A percentile compares a stretch with the other conserved stretches of the same genome.
These are phyloP conservation scores for Diaporthe citri DNA, from an alignment of 2,329 filamentous ascomycete genomes.

Conservation along the genomic window DNA sequence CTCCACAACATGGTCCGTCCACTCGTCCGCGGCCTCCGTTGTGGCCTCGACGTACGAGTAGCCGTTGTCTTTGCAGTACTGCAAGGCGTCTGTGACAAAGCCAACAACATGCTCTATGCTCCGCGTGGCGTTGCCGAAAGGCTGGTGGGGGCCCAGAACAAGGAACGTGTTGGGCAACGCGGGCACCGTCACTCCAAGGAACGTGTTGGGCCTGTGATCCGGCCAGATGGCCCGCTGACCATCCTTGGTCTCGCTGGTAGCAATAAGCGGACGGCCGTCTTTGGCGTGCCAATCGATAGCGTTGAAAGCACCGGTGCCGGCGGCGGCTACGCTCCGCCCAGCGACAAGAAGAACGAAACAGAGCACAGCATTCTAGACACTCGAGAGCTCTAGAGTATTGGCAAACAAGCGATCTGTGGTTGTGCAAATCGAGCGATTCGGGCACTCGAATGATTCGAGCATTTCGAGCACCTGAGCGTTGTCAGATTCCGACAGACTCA, in stretches of 20 bases:
- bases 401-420: too few species aligned
- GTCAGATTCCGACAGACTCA: too few species aligned
- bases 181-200: slow-evolving; percentile 39
- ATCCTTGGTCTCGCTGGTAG: slow-evolving; percentile 35
- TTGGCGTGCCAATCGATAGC: slow-evolving; percentile 36
- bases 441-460: too few species aligned
- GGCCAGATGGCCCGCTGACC: neutral
- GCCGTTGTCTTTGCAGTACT: slow-evolving; percentile 7
- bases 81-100: slow-evolving; percentile 26
- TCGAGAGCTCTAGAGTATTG: too few species aligned
- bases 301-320: slow-evolving; percentile 42
- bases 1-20: slow-evolving; percentile 37
- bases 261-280: slow-evolving; percentile 44
- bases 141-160: slow-evolving; percentile 41
- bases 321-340: too few species aligned
- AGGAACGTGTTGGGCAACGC: slow-evolving; percentile 40
- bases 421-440: too few species aligned
- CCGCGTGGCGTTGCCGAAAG: slow-evolving; percentile 39
- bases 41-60: slow-evolving; percentile 35
- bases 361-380: too few species aligned
- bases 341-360: too few species aligned
- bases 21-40: slow-evolving; percentile 31
- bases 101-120: slow-evolving; percentile 39
- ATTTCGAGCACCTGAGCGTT: too few species aligned
- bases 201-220: slow-evolving; percentile 38